Evolutionary conservation across 257 asterid species (phyloP).

Genomic region (Rhazya stricta): DNA sequence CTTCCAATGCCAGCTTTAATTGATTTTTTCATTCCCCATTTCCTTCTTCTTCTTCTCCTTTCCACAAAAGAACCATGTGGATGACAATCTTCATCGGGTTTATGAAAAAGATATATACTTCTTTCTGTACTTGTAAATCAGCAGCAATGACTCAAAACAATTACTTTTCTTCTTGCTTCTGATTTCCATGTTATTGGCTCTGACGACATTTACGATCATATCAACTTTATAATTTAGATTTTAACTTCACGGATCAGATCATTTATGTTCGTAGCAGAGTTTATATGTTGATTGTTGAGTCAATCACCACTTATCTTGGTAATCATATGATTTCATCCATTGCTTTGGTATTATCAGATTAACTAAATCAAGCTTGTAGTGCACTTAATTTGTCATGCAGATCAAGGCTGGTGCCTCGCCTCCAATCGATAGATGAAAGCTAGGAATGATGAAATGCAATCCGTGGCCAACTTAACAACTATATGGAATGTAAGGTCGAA

Average conservation of each 20-base stretch:
- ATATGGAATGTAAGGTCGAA: constrained; percentile 39
- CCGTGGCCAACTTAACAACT: constrained; percentile 13
- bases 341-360: neutral
- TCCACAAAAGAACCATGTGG: constrained; percentile 22
- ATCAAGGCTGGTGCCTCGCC: neutral
- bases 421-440: neutral
- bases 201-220: neutral
- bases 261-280: neutral
- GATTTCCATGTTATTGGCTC: neutral
- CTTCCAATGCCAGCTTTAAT: constrained; percentile 59
- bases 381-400: neutral
- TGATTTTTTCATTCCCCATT: constrained; percentile 30
- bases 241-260: neutral
- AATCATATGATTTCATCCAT: neutral
- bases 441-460: neutral
- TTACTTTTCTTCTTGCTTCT: neutral
- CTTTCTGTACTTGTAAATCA: too few species aligned
- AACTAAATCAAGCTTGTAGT: neutral
- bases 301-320: neutral
- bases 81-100: constrained; percentile 40
- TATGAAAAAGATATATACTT: constrained; percentile 2
- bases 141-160: neutral
- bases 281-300: neutral
- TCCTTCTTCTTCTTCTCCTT: neutral
- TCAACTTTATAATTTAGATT: neutral